These are phyloP conservation scores for Hansfordia pulvinata DNA, from an alignment of 2,329 filamentous ascomycete species.

Conservation along the genomic window DNA sequence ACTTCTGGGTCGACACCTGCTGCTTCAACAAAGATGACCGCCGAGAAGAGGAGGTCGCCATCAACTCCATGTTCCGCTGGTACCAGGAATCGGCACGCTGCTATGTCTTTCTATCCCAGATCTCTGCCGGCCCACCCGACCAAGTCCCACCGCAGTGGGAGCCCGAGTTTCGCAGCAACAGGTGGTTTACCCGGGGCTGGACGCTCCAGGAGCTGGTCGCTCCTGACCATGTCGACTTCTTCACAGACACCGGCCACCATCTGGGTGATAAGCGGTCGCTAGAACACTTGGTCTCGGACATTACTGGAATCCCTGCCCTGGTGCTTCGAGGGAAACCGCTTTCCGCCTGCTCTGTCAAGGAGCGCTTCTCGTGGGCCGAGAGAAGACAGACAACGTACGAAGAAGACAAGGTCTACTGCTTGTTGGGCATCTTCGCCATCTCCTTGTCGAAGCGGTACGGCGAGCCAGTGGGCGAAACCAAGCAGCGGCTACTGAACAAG, in stretches of 20 bases:
- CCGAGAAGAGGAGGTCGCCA: neutral
- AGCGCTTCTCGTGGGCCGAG: neutral
- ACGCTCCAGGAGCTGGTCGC: conserved; percentile 1
- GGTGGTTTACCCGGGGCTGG: conserved; percentile 1
- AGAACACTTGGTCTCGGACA: neutral
- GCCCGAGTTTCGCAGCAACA: neutral
- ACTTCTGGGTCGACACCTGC: conserved; percentile 1
- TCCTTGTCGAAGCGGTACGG: neutral
- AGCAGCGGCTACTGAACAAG: too few species aligned
- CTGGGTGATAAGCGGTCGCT: conserved; percentile 1
- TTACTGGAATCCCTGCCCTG: neutral
- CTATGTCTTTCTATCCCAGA: conserved; percentile 1
- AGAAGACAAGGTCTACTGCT: conserved; percentile 1
- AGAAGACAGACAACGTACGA: conserved; percentile 1
- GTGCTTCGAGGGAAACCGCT: conserved; percentile 1
- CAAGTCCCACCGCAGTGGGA: too few species aligned
- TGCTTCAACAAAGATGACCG: neutral
- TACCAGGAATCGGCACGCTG: neutral
- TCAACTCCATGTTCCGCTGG: neutral
- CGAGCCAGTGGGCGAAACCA: too few species aligned
- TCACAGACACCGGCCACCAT: neutral
- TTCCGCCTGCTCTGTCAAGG: neutral
- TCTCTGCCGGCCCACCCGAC: too few species aligned
- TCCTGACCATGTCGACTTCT: neutral
- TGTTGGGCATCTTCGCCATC: neutral